A percentile compares a stretch with the other conserved stretches of the same genome.
phyloP scores from a whole-genome alignment of 1,284 basidiomycete genomes.

The Moesziomyces antarcticus region DNA sequence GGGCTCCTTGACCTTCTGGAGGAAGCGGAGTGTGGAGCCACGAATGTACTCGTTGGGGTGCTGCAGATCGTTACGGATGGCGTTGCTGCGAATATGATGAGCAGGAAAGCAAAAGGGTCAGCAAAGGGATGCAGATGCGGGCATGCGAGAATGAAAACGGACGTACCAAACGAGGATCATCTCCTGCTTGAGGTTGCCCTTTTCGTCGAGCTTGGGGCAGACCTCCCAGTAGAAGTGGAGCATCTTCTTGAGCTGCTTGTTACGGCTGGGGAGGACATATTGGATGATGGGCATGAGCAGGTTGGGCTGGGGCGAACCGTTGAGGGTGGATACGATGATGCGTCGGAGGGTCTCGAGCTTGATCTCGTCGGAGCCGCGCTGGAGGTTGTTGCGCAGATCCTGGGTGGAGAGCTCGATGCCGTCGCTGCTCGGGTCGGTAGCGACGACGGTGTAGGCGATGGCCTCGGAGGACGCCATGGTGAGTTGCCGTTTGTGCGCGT shows the following conservation, averaged over 20 bases:
- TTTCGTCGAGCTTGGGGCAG: slow-evolving; percentile 96
- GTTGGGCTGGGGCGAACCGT: slow-evolving; percentile 89
- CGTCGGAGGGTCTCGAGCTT: slow-evolving; percentile 96
- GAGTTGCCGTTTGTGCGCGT: background rate
- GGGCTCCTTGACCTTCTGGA: slow-evolving; percentile 93
- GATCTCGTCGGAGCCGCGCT: slow-evolving; percentile 97
- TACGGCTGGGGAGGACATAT: slow-evolving; percentile 92
- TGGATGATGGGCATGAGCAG: slow-evolving; percentile 99
- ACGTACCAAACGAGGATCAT: slow-evolving; percentile 98
- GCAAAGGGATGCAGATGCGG: background rate
- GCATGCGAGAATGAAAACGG: no score
- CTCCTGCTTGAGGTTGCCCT: slow-evolving; percentile 98
- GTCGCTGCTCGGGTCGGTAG: slow-evolving; percentile 49
- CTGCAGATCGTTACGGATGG: slow-evolving; percentile 99
- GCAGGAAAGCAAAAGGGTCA: background rate
- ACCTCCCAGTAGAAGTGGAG: slow-evolving; percentile 99
- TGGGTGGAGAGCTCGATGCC: slow-evolving; percentile 56
- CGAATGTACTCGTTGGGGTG: slow-evolving; percentile 99
- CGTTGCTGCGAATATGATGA: slow-evolving; percentile 75
- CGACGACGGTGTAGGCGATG: slow-evolving; percentile 53
- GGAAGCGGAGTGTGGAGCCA: slow-evolving; percentile 93
- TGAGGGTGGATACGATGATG: slow-evolving; percentile 94
- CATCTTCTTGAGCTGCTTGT: slow-evolving; percentile 98
- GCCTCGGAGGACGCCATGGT: slow-evolving; percentile 47
- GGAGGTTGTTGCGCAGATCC: slow-evolving; percentile 86